phyloP scores from a whole-genome alignment of 176 grass and related monocot species.

The Rhipidocladum racemiflorum region DNA sequence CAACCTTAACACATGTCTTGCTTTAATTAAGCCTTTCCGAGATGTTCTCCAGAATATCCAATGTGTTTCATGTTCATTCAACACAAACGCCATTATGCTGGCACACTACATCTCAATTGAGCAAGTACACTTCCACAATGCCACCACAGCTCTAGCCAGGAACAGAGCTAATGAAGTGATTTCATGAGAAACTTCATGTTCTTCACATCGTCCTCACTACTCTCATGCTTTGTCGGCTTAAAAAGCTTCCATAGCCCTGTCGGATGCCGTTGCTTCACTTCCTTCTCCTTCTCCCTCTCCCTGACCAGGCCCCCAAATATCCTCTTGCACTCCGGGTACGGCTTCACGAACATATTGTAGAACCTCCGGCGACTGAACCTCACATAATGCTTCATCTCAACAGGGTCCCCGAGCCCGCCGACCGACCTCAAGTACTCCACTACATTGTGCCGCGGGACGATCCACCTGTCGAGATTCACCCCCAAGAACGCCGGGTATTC shows the following conservation, averaged over 20 bases:
- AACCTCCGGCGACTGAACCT: conserved; percentile 67
- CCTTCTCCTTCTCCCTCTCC: conserved; percentile 22
- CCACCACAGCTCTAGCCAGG: not conserved
- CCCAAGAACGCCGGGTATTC: conserved; percentile 78
- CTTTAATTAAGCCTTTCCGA: not conserved
- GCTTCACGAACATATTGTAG: conserved; percentile 87
- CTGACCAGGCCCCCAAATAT: conserved; percentile 53
- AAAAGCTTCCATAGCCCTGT: conserved; percentile 78
- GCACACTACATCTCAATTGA: not conserved
- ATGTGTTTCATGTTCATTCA: not conserved
- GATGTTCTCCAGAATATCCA: not conserved
- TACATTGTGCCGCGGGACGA: conserved; percentile 76
- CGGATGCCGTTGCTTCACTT: conserved; percentile 34
- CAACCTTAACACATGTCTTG: not conserved
- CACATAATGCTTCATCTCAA: conserved; percentile 85
- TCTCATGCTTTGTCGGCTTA: conserved; percentile 46
- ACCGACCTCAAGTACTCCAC: conserved; percentile 51
- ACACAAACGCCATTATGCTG: not conserved
- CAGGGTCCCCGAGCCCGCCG: conserved; percentile 47
- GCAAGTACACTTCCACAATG: not conserved
- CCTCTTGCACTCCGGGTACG: conserved; percentile 73
- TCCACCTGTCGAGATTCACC: conserved; percentile 71
- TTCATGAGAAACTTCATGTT: conserved; percentile 64
- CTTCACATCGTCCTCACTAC: conserved; percentile 47
- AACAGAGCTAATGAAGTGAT: conserved; percentile 43